Evolutionary conservation across 768 basidiomycete genomes (phyloP).

Genomic region (Gloeostereum incarnatum): DNA sequence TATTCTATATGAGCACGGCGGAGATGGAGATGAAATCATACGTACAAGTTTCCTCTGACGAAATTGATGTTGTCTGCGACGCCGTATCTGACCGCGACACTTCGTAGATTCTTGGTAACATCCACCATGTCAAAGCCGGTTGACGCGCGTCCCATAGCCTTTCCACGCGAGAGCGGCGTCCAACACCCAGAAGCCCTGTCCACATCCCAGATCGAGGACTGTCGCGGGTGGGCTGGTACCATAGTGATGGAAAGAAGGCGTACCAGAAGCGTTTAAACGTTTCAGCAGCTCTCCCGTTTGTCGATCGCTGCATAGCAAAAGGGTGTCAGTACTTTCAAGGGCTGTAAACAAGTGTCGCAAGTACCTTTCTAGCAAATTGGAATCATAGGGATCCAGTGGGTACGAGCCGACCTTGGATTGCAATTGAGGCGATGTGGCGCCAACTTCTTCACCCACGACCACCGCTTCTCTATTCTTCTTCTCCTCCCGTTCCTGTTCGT

Average conservation of each 20-base stretch:
- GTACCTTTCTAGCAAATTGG: constrained; percentile 11
- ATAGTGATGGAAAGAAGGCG: constrained; percentile 16
- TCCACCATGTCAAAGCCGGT: constrained; percentile 19
- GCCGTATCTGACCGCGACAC: constrained; percentile 10
- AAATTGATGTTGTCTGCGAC: constrained; percentile 13
- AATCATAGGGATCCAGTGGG: constrained; percentile 15
- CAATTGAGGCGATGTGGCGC: background rate
- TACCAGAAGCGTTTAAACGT: constrained; percentile 22
- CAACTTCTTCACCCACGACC: background rate
- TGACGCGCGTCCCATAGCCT: constrained; percentile 25
- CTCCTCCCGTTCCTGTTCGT: background rate
- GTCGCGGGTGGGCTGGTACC: constrained; percentile 19
- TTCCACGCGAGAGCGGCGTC: constrained; percentile 41
- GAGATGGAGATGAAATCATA: background rate
- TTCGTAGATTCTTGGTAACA: constrained; percentile 11
- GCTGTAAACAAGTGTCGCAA: background rate
- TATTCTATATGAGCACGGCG: background rate
- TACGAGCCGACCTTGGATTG: constrained; percentile 11
- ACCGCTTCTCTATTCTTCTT: background rate
- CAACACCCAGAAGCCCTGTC: constrained; percentile 39
- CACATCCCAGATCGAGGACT: constrained; percentile 50
- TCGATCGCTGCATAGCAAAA: constrained; percentile 32
- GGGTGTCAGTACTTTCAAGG: background rate
- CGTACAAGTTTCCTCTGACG: constrained; percentile 15
- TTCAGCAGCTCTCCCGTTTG: constrained; percentile 27